Evolutionary conservation across 2,329 filamentous ascomycete species (phyloP).

Genomic region (Talaromyces sp.): DNA sequence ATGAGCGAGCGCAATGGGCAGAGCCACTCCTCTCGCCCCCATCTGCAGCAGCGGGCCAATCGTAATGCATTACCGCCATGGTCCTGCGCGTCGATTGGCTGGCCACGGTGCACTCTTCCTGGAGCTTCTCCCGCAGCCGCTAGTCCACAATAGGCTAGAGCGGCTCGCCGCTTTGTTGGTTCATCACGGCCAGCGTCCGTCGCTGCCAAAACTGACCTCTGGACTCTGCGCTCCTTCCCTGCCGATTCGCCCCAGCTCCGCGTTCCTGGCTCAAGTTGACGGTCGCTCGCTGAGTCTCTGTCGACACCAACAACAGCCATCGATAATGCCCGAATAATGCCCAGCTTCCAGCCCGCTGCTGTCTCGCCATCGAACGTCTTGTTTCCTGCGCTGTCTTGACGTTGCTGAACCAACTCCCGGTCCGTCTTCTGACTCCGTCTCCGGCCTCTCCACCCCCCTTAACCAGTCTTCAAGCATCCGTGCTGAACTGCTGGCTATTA

Average conservation of each 20-base stretch:
- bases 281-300: not conserved
- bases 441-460: not conserved
- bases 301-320: not conserved
- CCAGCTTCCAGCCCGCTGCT: not conserved
- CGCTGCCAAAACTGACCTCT: not conserved
- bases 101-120: not conserved
- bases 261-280: not conserved
- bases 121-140: not conserved
- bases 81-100: not conserved
- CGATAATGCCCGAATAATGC: not conserved
- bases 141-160: not conserved
- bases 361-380: not conserved
- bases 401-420: not conserved
- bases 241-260: not conserved
- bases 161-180: not conserved
- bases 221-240: not conserved
- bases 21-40: no score
- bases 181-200: not conserved
- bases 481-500: no score
- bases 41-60: not conserved
- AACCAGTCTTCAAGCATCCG: not conserved
- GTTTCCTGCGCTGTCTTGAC: not conserved
- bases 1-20: no score
- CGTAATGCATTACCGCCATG: not conserved
- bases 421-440: not conserved